Percentiles rank a stretch among this genome's conserved stretches.
phyloP scores from a whole-genome alignment of 2,329 filamentous ascomycete genomes.

The Stagonosporopsis chrysanthemi region DNA sequence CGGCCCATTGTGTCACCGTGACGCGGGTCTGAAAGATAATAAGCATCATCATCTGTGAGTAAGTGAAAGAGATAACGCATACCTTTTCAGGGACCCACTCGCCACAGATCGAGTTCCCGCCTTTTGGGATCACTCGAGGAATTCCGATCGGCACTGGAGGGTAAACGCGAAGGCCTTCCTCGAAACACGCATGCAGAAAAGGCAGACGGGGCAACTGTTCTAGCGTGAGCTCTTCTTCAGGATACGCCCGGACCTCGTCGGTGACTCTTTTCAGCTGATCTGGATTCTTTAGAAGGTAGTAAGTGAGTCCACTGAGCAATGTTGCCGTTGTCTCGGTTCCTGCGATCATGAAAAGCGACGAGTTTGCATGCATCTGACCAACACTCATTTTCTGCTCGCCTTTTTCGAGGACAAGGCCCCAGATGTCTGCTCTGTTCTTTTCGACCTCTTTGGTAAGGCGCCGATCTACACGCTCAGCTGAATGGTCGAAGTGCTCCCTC shows the following conservation, averaged over 20 bases:
- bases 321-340: conserved; percentile 57
- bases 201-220: background rate
- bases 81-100: background rate
- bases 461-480: background rate
- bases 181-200: background rate
- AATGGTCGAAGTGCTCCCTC: background rate
- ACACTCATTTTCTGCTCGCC: conserved; percentile 31
- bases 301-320: conserved; percentile 50
- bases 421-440: background rate
- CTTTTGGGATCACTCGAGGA: background rate
- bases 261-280: conserved; percentile 27
- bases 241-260: background rate
- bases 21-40: background rate
- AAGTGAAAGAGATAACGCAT: background rate
- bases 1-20: background rate
- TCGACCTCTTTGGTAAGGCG: background rate
- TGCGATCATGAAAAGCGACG: conserved; percentile 51
- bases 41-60: background rate
- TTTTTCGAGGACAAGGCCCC: background rate
- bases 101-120: background rate
- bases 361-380: conserved; percentile 51
- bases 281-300: conserved; percentile 42
- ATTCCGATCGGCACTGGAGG: background rate
- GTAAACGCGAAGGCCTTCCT: background rate
- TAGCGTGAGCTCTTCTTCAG: background rate